Conservation (phyloP, 345 rosid species). For the Boechera retrofracta region DNA sequence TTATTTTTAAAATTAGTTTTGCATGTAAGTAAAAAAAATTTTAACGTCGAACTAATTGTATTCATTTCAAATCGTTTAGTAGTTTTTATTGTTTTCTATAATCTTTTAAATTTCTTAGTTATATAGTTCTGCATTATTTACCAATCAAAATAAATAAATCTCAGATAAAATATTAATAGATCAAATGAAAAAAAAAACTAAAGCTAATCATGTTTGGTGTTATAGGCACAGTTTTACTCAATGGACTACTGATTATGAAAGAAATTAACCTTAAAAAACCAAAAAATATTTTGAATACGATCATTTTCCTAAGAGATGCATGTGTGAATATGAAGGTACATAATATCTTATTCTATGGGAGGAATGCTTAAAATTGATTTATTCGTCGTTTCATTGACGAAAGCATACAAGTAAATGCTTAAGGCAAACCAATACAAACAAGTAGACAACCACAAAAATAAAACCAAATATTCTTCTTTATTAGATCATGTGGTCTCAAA, state of each 20-base stretch:
- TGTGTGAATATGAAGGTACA: neutral
- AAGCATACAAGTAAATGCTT: conserved; percentile 21
- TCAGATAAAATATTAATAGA: neutral
- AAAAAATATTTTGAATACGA: neutral
- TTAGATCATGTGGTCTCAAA: conserved; percentile 40
- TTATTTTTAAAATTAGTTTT: neutral
- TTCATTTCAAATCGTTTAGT: neutral
- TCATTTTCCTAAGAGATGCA: neutral
- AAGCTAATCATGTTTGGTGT: neutral
- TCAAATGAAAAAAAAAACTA: neutral
- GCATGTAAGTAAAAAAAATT: neutral
- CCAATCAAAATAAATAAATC: neutral
- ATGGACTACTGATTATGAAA: neutral
- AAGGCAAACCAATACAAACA: conserved; percentile 34
- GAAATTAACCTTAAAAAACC: neutral
- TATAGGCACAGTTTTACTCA: no score
- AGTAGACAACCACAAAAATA: conserved; percentile 31
- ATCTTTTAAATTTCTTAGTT: neutral
- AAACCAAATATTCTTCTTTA: neutral
- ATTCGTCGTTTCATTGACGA: conserved; percentile 11
- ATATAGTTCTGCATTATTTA: neutral
- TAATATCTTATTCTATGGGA: no score
- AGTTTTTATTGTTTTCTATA: neutral
- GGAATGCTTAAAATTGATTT: conserved; percentile 10
- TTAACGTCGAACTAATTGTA: no score